phyloP scores from a whole-genome alignment of 139 green algal species.

The Asterochloris sp. region DNA sequence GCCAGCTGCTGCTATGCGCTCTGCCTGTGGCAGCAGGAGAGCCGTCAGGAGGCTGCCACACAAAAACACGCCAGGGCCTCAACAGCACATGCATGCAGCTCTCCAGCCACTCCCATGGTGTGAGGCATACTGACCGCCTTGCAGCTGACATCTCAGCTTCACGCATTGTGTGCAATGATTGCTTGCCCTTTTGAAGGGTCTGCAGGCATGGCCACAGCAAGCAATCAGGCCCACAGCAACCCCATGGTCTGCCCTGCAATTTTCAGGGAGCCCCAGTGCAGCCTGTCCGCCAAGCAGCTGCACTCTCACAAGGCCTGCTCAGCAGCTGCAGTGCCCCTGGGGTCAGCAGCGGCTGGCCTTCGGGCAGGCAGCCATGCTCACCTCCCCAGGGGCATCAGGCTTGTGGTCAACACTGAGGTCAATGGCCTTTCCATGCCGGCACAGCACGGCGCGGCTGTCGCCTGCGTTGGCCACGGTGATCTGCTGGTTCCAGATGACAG shows the following conservation, averaged over 20 bases:
- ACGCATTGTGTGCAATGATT: too few relatives aligned
- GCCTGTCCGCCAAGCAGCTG: conserved; percentile 24
- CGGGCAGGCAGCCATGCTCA: not conserved
- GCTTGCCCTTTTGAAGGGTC: too few relatives aligned
- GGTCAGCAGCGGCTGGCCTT: not conserved
- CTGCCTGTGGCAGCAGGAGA: not conserved
- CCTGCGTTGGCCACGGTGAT: conserved; percentile 69
- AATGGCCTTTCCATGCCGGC: conserved; percentile 34
- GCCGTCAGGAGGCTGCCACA: conserved; percentile 18
- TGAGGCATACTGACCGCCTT: too few relatives aligned
- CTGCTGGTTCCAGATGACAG: conserved; percentile 16
- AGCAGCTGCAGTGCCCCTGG: not conserved
- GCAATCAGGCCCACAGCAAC: not conserved
- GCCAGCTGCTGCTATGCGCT: conserved; percentile 21
- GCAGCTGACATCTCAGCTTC: too few relatives aligned
- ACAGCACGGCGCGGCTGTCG: conserved; percentile 70
- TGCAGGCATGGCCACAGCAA: too few relatives aligned
- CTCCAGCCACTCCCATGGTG: too few relatives aligned
- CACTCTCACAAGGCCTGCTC: not conserved
- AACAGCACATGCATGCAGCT: not conserved
- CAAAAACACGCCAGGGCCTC: not conserved
- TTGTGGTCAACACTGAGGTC: conserved; percentile 52
- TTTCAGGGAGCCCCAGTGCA: not conserved
- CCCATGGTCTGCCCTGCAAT: not conserved
- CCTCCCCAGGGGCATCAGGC: not conserved